Evolutionary conservation across 257 asterid species (phyloP).

Genomic region (Solanum chmielewskii): DNA sequence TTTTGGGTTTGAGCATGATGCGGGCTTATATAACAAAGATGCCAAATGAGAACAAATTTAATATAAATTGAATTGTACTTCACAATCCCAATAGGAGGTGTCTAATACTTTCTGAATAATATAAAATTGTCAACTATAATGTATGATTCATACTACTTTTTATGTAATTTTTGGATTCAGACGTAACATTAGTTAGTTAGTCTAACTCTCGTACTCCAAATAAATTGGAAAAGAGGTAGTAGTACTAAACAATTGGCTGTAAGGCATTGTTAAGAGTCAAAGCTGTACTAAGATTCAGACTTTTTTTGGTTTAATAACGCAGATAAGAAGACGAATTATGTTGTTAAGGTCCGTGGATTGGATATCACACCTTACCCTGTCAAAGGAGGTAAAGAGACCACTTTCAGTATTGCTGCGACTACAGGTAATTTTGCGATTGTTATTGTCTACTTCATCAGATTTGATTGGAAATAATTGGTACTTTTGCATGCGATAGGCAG

Average conservation of each 20-base stretch:
- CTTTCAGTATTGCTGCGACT: slow-evolving; percentile 20
- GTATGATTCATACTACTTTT: neutral
- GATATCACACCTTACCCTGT: slow-evolving; percentile 33
- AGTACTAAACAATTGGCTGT: neutral
- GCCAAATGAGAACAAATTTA: neutral
- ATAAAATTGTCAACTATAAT: neutral
- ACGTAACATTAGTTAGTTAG: neutral
- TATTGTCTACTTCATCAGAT: neutral
- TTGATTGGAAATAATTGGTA: neutral
- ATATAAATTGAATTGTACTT: too few relatives aligned
- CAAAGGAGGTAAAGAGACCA: slow-evolving; percentile 15
- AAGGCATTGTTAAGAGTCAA: neutral
- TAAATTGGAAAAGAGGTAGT: neutral
- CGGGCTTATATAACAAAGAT: neutral
- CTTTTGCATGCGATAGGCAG: neutral
- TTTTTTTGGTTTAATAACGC: neutral
- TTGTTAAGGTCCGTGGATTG: slow-evolving; percentile 28
- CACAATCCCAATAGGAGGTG: too few relatives aligned
- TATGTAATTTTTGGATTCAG: neutral
- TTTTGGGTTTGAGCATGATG: too few relatives aligned
- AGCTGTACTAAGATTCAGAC: neutral
- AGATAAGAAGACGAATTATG: slow-evolving; percentile 20
- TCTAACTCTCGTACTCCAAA: neutral
- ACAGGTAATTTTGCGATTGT: slow-evolving; percentile 3
- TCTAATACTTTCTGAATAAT: too few relatives aligned